Base-by-base conservation (phyloP, 23 red algal genomes). In the Pyropia yezoensis region DNA sequence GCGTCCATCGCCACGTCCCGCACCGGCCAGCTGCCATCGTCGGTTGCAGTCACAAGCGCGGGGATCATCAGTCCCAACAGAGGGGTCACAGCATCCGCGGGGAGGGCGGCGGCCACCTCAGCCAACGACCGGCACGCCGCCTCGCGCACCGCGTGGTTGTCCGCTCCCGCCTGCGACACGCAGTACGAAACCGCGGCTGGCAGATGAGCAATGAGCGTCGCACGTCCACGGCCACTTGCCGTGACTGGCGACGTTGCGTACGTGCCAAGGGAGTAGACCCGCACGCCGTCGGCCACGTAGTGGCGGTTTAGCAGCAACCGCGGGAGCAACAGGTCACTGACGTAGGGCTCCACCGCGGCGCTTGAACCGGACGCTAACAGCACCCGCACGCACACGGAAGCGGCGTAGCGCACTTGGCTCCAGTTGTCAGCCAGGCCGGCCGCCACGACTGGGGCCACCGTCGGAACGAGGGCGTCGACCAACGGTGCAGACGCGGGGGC, bases 21-120 rank as follows among this genome's bases (percentile, higher is more conserved):
- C 60, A 98, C 94, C n/a, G 94, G 86, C 94, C 94, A 98, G 18
- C 85, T 91, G 26, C 91, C 94, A 67, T 98, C 94, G 28, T 88
- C 80, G 65, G 91, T 82, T 45, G 79, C 87, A 21, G 39, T 61
- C 17, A 98, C 58, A 6, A 98, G 72, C 18, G 69, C 85, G 19
- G 50, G 32, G 14, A 91, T 51, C 54, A 98, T 32, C 21, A 66
- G 16, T 53, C 14, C 27, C 23, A 91, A 27, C 50, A 62, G 76
- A 3, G 71, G 64, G 57, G 59, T 63, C 21, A 98, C 81, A 17
- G 59, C 29, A 22, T 28, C 52, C 49, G 64, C 47, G 22, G 72
- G 62, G 53, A 98, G 59, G 17, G 52, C 50, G 18, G 71, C 47
- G 20, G 68, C 52, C 16, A 82, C 63, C 34, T 98, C 94, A 0